These are phyloP conservation scores for Cryptococcus jaspeensis DNA, from an alignment of 1,284 basidiomycete species.

Conservation along the genomic window DNA sequence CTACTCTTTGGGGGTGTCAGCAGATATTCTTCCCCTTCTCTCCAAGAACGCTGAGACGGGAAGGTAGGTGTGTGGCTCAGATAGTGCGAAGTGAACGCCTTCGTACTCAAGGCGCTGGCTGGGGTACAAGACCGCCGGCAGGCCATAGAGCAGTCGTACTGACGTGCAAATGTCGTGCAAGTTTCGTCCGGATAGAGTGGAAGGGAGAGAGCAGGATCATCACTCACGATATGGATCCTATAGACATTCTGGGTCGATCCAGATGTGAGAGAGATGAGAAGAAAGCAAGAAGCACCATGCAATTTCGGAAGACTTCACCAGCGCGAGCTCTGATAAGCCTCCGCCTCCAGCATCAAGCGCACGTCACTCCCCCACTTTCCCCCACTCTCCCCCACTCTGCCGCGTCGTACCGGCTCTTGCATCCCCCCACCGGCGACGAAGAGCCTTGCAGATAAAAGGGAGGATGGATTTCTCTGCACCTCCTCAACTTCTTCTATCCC, in stretches of 20 bases:
- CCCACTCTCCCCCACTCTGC: slow-evolving; percentile 8
- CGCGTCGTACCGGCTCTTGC: neutral
- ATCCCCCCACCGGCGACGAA: too few relatives aligned
- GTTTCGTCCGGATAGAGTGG: slow-evolving; percentile 29
- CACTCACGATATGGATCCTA: neutral
- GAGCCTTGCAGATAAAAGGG: too few relatives aligned
- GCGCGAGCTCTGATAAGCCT: too few relatives aligned
- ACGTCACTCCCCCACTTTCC: slow-evolving; percentile 4
- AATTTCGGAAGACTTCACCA: too few relatives aligned
- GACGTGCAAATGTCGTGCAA: slow-evolving; percentile 43
- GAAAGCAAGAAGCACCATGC: too few relatives aligned
- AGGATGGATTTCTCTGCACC: too few relatives aligned
- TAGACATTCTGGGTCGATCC: neutral
- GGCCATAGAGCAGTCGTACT: slow-evolving; percentile 30
- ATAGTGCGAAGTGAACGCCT: slow-evolving; percentile 41
- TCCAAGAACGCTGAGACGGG: neutral
- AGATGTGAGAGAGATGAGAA: too few relatives aligned
- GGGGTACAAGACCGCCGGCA: slow-evolving; percentile 1
- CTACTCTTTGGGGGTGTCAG: neutral
- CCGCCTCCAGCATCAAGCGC: neutral
- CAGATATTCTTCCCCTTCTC: neutral
- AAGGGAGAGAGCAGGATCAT: neutral
- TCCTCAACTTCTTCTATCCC: neutral
- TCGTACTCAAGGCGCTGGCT: slow-evolving; percentile 6
- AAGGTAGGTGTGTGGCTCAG: slow-evolving; percentile 13